Evolutionary conservation across 1,139 yeast species (phyloP), one percentile per base, ranked within the genome.

Genomic region (Debaryomycetaceae sp.): DNA sequence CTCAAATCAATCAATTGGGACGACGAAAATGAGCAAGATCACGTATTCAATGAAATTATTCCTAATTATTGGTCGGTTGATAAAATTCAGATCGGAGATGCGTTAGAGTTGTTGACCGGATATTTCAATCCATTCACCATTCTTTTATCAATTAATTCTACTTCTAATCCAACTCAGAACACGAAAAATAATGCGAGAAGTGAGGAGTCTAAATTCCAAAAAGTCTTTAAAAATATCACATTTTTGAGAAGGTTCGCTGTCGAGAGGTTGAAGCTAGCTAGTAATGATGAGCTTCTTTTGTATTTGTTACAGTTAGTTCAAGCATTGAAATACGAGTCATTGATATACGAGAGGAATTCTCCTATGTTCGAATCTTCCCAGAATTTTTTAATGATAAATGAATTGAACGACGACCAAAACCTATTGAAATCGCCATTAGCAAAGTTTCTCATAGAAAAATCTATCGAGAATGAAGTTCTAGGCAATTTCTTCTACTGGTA

Each of bases 401-500:
- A 40, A 33, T 37, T 55, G 11, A 56, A 55, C 13, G 59, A 58
- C 24, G 53, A 58, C 24, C 60, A 57, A 42, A 62, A 46, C 39
- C 43, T 63, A 42, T 48, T 57, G 50, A 53, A 56, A 13, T 82
- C 90, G 0, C 90, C 95, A 5, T 68, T 91, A 45, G 95, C 96
- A 0, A 79, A 80, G 47, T 91, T 93, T 58, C 69, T 95, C 39
- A 84, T 91, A 39, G 83, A 82, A 33, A 73, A 93, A 42, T 84
- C 96, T 0, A 74, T 84, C 0, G 72, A 78, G 24, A 86, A 85
- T 58, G 78, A 79, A 23, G 69, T 78, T 14, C 68, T 93, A 33
- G 95, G 96, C 0, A 90, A 85, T 57, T 89, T 79, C 59, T 83
- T 93, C 50, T 91, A 89, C 59, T 93, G 99, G 98, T 89, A 85